Conservation (phyloP, 257 asterid genomes). For the Lavandula angustifolia region DNA sequence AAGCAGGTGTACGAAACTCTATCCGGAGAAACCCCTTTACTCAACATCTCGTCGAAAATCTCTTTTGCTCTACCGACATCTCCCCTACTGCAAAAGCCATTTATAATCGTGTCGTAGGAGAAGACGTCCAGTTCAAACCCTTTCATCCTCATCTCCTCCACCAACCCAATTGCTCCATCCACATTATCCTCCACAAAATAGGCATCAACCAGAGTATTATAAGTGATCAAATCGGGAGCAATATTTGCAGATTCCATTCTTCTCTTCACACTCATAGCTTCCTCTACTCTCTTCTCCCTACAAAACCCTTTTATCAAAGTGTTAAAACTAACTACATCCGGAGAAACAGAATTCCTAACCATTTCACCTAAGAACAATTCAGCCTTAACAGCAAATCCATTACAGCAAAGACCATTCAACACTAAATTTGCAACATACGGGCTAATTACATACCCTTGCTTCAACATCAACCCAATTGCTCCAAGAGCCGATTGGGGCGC, state of each 20-base stretch:
- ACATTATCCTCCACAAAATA: slow-evolving; percentile 47
- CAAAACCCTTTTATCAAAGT: slow-evolving; percentile 66
- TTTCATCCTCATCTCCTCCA: slow-evolving; percentile 56
- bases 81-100: slow-evolving; percentile 53
- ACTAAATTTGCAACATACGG: slow-evolving; percentile 51
- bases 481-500: slow-evolving; percentile 47
- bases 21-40: slow-evolving; percentile 54
- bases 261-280: slow-evolving; percentile 53
- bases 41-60: slow-evolving; percentile 53
- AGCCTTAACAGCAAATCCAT: slow-evolving; percentile 48
- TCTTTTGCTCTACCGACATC: slow-evolving; percentile 52
- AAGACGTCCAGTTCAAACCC: slow-evolving; percentile 52
- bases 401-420: slow-evolving; percentile 56
- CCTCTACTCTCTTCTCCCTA: slow-evolving; percentile 45
- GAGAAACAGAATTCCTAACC: slow-evolving; percentile 39
- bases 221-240: slow-evolving; percentile 48
- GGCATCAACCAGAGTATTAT: slow-evolving; percentile 51
- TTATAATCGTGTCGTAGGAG: slow-evolving; percentile 47
- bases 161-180: slow-evolving; percentile 44
- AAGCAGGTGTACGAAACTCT: slow-evolving; percentile 57
- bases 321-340: slow-evolving; percentile 58
- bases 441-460: slow-evolving; percentile 49
- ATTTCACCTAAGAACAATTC: slow-evolving; percentile 46
- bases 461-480: slow-evolving; percentile 55
- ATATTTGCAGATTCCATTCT: slow-evolving; percentile 53